Evolutionary conservation across 306 rosid species (phyloP).

Genomic region (Coriaria nepalensis): DNA sequence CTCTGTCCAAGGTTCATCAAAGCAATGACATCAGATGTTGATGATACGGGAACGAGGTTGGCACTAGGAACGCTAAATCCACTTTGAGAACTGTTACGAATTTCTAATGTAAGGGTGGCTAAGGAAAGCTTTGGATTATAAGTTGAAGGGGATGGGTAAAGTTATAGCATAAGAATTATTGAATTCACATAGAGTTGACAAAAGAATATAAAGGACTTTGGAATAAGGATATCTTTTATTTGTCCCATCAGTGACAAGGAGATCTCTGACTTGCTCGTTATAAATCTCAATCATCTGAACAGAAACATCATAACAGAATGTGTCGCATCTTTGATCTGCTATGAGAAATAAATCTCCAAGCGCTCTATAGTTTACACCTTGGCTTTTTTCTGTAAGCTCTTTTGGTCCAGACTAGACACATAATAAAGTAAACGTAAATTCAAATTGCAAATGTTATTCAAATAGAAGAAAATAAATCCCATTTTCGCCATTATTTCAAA

Average conservation of each 20-base stretch:
- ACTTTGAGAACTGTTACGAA: slow-evolving; percentile 71
- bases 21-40: slow-evolving; percentile 76
- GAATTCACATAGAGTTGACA: neutral
- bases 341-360: slow-evolving; percentile 70
- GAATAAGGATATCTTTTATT: slow-evolving; percentile 87
- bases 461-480: neutral
- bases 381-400: slow-evolving; percentile 81
- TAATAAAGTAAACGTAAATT: neutral
- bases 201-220: no score
- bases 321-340: slow-evolving; percentile 72
- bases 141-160: no score
- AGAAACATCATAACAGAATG: slow-evolving; percentile 62
- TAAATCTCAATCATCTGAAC: slow-evolving; percentile 98
- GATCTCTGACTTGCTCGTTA: slow-evolving; percentile 95
- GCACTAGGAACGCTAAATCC: slow-evolving; percentile 94
- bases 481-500: neutral
- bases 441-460: neutral
- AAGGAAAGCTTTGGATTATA: slow-evolving; percentile 23
- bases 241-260: slow-evolving; percentile 71
- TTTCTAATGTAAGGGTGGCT: slow-evolving; percentile 58
- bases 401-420: slow-evolving; percentile 62
- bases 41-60: slow-evolving; percentile 55
- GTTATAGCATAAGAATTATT: neutral
- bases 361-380: slow-evolving; percentile 92
- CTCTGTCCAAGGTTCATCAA: slow-evolving; percentile 87